Percentiles rank a stretch among this genome's conserved stretches.
Evolutionary conservation across 306 rosid genomes (phyloP).

Genomic region (Lathyrus sativus): DNA sequence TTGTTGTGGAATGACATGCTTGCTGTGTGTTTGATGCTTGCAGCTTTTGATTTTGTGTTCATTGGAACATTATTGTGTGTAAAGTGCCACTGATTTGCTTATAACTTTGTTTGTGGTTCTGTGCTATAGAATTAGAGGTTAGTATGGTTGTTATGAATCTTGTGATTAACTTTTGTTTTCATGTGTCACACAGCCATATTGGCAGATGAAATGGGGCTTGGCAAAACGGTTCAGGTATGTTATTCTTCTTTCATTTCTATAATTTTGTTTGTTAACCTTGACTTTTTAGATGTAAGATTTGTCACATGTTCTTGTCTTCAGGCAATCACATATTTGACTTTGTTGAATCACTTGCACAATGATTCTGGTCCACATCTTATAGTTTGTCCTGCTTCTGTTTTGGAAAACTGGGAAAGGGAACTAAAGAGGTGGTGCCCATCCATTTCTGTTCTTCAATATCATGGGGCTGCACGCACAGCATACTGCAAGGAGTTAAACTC

Average conservation of each 20-base stretch:
- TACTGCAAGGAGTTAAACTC: slow-evolving; percentile 82
- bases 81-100: neutral
- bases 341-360: slow-evolving; percentile 75
- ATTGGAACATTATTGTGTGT: slow-evolving; percentile 8
- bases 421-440: slow-evolving; percentile 90
- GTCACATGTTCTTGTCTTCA: slow-evolving; percentile 47
- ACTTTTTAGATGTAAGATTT: slow-evolving; percentile 33
- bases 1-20: slow-evolving; percentile 16
- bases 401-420: slow-evolving; percentile 99
- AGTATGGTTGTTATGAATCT: slow-evolving; percentile 19
- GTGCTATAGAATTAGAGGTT: slow-evolving; percentile 21
- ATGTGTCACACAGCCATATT: slow-evolving; percentile 74
- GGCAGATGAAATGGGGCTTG: slow-evolving; percentile 99
- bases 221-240: slow-evolving; percentile 89
- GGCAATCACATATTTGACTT: slow-evolving; percentile 85
- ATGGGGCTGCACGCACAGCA: slow-evolving; percentile 74
- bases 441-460: slow-evolving; percentile 84
- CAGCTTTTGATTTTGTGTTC: slow-evolving; percentile 6
- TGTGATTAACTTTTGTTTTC: slow-evolving; percentile 34
- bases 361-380: slow-evolving; percentile 97
- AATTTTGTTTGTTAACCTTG: slow-evolving; percentile 20
- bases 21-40: slow-evolving; percentile 20
- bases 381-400: slow-evolving; percentile 98
- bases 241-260: slow-evolving; percentile 31
- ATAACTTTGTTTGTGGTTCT: neutral